Evolutionary conservation across 305 asterid species (phyloP).

Genomic region (Fraxinus baroniana): DNA sequence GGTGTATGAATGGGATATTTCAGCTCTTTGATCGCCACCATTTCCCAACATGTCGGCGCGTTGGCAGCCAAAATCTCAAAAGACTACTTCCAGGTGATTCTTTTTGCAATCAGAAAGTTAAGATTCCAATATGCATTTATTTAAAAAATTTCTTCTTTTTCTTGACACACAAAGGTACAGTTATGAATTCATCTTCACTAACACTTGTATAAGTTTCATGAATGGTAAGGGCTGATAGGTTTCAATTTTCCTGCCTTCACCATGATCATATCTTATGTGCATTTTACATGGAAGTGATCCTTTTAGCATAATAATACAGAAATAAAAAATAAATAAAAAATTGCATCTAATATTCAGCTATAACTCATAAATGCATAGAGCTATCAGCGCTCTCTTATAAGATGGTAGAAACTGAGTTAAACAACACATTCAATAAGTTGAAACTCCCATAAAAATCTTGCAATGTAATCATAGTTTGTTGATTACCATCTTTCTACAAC

Average conservation of each 20-base stretch:
- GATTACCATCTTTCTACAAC: not conserved
- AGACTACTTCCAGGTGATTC: slow-evolving; percentile 62
- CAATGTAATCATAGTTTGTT: not conserved
- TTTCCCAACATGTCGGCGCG: slow-evolving; percentile 56
- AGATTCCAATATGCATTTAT: not conserved
- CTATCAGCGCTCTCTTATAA: not conserved
- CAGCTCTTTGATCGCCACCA: slow-evolving; percentile 81
- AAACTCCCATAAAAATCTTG: not conserved
- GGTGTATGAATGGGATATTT: slow-evolving; percentile 92
- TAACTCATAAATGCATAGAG: not conserved
- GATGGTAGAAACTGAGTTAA: not conserved
- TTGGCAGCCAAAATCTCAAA: slow-evolving; percentile 48
- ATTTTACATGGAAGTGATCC: not conserved
- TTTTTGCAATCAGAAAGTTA: not conserved
- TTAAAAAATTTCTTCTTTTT: not conserved
- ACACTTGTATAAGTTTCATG: not conserved
- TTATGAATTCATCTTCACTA: not conserved
- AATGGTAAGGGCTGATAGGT: not conserved
- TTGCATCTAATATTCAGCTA: not conserved
- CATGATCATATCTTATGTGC: not conserved
- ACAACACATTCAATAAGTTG: not conserved
- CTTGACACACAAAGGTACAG: not conserved
- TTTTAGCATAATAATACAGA: not conserved
- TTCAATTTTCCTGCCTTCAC: not conserved
- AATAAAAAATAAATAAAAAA: not conserved